phyloP scores from a whole-genome alignment of 805 yeast genomes.

The Sugiyamaella valdiviana region DNA sequence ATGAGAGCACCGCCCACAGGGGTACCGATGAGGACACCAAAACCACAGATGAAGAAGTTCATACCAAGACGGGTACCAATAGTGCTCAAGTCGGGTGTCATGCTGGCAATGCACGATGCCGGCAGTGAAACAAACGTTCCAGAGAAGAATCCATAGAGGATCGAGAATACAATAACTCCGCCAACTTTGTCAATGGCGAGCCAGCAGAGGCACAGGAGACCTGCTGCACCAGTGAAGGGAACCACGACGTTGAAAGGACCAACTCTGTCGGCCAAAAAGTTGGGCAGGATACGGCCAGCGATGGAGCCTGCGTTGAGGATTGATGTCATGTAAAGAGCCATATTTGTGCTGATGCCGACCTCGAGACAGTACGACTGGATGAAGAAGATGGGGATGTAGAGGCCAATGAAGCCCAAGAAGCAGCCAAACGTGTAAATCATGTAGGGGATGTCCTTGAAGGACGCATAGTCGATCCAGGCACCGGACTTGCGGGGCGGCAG shows the following conservation, averaged over 20 bases:
- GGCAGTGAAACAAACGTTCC: constrained; percentile 31
- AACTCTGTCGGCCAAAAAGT: constrained; percentile 40
- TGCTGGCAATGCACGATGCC: constrained; percentile 27
- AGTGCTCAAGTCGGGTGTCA: constrained; percentile 39
- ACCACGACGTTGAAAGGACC: constrained; percentile 41
- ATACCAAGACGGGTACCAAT: constrained; percentile 48
- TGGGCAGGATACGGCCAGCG: constrained; percentile 46
- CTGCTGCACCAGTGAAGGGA: constrained; percentile 22
- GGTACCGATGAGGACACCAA: constrained; percentile 33
- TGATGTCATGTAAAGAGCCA: constrained; percentile 28
- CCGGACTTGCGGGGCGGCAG: constrained; percentile 25
- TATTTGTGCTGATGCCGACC: constrained; percentile 18
- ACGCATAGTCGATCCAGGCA: constrained; percentile 19
- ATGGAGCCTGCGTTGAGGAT: constrained; percentile 34
- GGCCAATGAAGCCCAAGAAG: constrained; percentile 37
- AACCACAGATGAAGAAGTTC: constrained; percentile 53
- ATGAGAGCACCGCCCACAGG: constrained; percentile 30
- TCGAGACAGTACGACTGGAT: constrained; percentile 29
- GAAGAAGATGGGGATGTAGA: constrained; percentile 31
- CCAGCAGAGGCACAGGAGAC: constrained; percentile 20
- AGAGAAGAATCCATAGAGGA: constrained; percentile 30
- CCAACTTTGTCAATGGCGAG: constrained; percentile 20
- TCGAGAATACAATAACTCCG: constrained; percentile 26
- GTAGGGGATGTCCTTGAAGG: constrained; percentile 19
- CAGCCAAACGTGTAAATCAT: constrained; percentile 18